Evolutionary conservation across 495 filamentous ascomycete genomes (phyloP), one percentile per base, ranked within the genome.

Genomic region (Podospora pseudopauciseta): DNA sequence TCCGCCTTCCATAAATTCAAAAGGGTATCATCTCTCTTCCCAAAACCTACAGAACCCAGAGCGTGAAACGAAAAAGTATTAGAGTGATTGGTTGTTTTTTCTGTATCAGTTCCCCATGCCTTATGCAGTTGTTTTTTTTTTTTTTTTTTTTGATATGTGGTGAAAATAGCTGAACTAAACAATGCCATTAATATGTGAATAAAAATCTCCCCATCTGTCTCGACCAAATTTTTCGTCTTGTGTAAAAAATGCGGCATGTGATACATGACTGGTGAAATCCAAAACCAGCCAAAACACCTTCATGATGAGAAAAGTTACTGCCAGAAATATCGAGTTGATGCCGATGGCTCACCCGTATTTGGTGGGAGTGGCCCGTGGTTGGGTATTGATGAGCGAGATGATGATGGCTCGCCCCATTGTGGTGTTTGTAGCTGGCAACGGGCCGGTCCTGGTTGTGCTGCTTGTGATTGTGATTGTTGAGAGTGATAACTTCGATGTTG

Each of bases 331-430:
- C 61, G n/a, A 3, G 61, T 39, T 20, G 16, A 18, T 23, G 16
- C 28, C 19, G 61, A 63, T 13, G 61, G 34, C 61, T 63, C 61
- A 2, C 61, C 61, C 13, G 18, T 28, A 18, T 63, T 20, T 19
- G 61, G 32, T 49, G 28, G 61, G 18, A 18, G 61, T 3, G 59
- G 19, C 18, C 59, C 28, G 32, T 63, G 34, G 18, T 18, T 32
- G 30, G 61, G 18, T 13, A 32, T 32, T 7, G 28, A 63, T 39
- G 61, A 39, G 18, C 61, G 27, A 32, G 60, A 62, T 7, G 60
- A 62, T 26, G 60, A 62, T 34, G 23, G 19, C 23, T 62, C 30
- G 5, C 60, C 60, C 60, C 60, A 62, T 30, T 18, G 16, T 32
- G 60, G 27, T 30, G 60, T 18, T 20, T 20, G 56, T 19, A 27